Evolutionary conservation across 208 protist genomes (phyloP), one percentile per base, ranked within the genome.

Genomic region (Trypanosoma cruzi): DNA sequence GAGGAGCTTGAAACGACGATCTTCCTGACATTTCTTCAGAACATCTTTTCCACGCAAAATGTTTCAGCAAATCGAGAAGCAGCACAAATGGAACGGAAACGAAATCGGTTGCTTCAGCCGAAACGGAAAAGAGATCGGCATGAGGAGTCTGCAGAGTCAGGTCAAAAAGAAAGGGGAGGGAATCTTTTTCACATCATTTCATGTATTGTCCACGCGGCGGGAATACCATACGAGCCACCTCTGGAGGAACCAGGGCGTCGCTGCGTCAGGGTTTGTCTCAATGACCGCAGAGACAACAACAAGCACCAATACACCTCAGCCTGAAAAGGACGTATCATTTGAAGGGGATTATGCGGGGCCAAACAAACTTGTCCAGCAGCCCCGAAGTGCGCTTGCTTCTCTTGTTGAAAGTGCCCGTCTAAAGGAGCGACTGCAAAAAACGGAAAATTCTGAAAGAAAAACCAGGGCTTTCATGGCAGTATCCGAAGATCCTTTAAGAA

Each of bases 11-110:
- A 76, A 55, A n/a, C 44, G 11, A 48, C 42, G 37, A 16, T 76
- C 2, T 57, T 64, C 34, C 37, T 34, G 24, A 53, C 57, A 22
- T 52, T 76, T 71, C 50, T 65, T 2, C 55, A 28, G 16, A 76
- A 76, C 37, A 53, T 50, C 31, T 76, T 76, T 64, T 70, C 61
- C 29, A 64, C 62, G 28, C 71, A 70, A 48, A 44, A 70, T 34
- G 20, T 34, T 55, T 28, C 48, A 14, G 63, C 71, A 44, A 31
- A 26, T 48, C 42, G 34, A 26, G 71, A 76, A 40, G 26, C 24
- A 26, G 22, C 58, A 29, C 57, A 16, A 37, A 8, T 72, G 16
- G 13, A 42, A 54, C 57, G 32, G 52, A 70, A 76, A 49, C 37
- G 71, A 37, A 1, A 36, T 20, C 37, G 57, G 6, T 0, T 22